Base-by-base conservation (phyloP, 2,329 filamentous ascomycete species). In the Fusarium fujikuroi region DNA sequence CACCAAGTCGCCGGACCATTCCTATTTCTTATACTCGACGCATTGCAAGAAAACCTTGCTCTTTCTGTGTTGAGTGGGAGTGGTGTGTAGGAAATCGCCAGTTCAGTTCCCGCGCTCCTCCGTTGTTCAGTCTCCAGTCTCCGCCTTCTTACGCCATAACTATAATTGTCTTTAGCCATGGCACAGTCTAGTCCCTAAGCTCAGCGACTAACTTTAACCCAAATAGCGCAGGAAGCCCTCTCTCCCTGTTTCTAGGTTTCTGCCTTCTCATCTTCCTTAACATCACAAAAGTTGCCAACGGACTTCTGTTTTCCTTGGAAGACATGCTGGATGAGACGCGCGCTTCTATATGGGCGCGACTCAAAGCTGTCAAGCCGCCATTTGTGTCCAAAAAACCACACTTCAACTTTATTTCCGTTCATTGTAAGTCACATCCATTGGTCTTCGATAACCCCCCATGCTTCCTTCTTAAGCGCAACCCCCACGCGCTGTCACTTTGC, bases 321-420 rank as follows among this genome's bases (percentile, higher is more conserved):
- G 75, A 74, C 49, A 83, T 82, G 80, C 79, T 85, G 66, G 75
- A 80, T 66, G 71, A 74, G 66, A 62, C 76, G 66, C 79, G 79
- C 67, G 78, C 79, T 71, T 80, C 70, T 53, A 36, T 84, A 46
- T 82, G 83, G 83, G 80, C 78, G 42, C 84, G 87, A 76, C 64
- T 89, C 69, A 84, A 83, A 80, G 80, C 84, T 65, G 77, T 89
- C 70, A 89, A 87, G 77, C 89, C 88, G 7, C 84, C 87, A 21
- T 90, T 91, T 70, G 75, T 90, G 34, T 87, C 87, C 60, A 89
- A 87, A 77, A 86, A 88, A 76, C 92, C 90, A 21, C 89, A 91
- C 75, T 92, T 95, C 82, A 95, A 93, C 83, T 97, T 95, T 80
- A 95, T 96, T 69, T 91, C 91, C 3, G 86, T 90, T 21, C 94